Percentiles rank a stretch among this genome's conserved stretches.
Evolutionary conservation across 768 basidiomycete species (phyloP).

Genomic region (Coprinopsis marcescibilis): DNA sequence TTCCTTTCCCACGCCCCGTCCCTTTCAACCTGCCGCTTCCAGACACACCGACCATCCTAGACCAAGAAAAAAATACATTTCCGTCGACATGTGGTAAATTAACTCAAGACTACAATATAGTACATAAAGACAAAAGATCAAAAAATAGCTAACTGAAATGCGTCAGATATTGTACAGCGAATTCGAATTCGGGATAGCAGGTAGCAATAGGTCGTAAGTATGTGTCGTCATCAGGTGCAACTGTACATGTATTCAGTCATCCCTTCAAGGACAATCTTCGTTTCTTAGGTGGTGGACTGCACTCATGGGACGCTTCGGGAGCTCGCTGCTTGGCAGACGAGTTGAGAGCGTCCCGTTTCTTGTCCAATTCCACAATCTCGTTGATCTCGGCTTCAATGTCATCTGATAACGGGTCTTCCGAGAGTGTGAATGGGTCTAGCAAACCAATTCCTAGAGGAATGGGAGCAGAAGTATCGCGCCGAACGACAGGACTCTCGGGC

Average conservation of each 20-base stretch:
- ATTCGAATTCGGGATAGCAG: constrained; percentile 7
- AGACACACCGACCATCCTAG: neutral
- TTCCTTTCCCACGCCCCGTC: constrained; percentile 4
- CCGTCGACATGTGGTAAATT: neutral
- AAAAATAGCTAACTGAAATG: neutral
- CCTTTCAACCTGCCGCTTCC: constrained; percentile 8
- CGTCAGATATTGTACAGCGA: constrained; percentile 6
- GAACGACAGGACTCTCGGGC: constrained; percentile 52
- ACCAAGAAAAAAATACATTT: neutral
- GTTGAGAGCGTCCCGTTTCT: constrained; percentile 12
- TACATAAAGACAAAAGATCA: neutral
- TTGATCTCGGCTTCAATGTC: constrained; percentile 27
- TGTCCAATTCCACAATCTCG: constrained; percentile 19
- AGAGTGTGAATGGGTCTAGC: constrained; percentile 49
- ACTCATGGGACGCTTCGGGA: constrained; percentile 13
- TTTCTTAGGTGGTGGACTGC: constrained; percentile 45
- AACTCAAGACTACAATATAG: neutral
- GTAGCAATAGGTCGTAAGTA: constrained; percentile 3
- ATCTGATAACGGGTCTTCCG: constrained; percentile 26
- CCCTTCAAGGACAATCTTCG: constrained; percentile 32
- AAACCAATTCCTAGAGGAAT: constrained; percentile 42
- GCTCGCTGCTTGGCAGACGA: neutral
- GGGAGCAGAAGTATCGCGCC: constrained; percentile 28
- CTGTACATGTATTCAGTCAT: neutral
- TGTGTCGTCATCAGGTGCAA: constrained; percentile 2